phyloP scores from a whole-genome alignment of 2,329 filamentous ascomycete genomes.

The Penicillium sp. region DNA sequence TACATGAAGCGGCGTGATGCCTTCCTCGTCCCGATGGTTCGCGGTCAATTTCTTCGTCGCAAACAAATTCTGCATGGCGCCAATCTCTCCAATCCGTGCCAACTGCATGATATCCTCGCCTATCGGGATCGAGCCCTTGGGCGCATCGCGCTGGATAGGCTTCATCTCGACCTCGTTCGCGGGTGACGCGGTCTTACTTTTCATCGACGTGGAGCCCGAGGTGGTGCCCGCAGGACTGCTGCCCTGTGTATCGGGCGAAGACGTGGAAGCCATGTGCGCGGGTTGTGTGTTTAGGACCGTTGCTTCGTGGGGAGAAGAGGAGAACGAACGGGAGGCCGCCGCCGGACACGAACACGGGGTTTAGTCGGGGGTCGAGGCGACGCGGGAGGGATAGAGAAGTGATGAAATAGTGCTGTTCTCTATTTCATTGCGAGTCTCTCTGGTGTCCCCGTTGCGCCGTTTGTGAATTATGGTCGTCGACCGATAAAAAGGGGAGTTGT shows the following conservation, averaged over 20 bases:
- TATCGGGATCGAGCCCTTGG: slow-evolving; percentile 43
- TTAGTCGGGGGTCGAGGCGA: slow-evolving; percentile 2
- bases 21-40: slow-evolving; percentile 83
- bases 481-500: slow-evolving; percentile 5
- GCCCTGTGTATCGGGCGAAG: slow-evolving; percentile 31
- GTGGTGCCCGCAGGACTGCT: slow-evolving; percentile 30
- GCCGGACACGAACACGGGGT: slow-evolving; percentile 4
- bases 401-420: slow-evolving; percentile 3
- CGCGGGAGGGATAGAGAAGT: slow-evolving; percentile 7
- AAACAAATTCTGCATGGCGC: slow-evolving; percentile 86
- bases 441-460: background rate
- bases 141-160: slow-evolving; percentile 37
- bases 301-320: background rate
- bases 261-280: slow-evolving; percentile 34
- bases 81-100: slow-evolving; percentile 82
- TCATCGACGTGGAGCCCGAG: slow-evolving; percentile 32
- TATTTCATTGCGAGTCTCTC: slow-evolving; percentile 22
- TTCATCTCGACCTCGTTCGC: slow-evolving; percentile 48
- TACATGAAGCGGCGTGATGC: slow-evolving; percentile 95
- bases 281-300: background rate
- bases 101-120: slow-evolving; percentile 95
- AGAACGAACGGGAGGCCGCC: background rate
- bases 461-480: background rate
- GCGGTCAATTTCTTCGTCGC: slow-evolving; percentile 80
- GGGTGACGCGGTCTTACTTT: slow-evolving; percentile 37